Percentiles rank a stretch among this genome's conserved stretches.
These are phyloP conservation scores for Colletotrichum destructivum DNA, from an alignment of 2,329 filamentous ascomycete species.

Conservation along the genomic window DNA sequence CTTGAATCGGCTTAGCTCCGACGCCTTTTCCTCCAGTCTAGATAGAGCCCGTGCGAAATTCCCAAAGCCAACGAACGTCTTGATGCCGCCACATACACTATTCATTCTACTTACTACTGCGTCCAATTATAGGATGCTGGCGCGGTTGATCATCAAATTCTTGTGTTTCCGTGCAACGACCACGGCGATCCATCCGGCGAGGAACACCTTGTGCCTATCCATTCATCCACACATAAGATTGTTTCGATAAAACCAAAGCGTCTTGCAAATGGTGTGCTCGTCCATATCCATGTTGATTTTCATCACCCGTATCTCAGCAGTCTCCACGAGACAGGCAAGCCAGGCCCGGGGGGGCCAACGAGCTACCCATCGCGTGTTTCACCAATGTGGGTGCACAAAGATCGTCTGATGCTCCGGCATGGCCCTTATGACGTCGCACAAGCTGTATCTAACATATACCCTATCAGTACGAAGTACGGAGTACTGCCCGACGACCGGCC, in stretches of 20 bases:
- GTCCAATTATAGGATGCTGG: neutral
- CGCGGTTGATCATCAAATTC: neutral
- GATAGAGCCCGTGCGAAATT: neutral
- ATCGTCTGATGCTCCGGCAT: constrained; percentile 34
- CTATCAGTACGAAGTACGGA: no score
- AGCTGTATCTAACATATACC: constrained; percentile 4
- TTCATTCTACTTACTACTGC: no score
- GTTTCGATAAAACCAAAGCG: constrained; percentile 13
- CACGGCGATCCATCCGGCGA: constrained; percentile 4
- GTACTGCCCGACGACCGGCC: constrained; percentile 12
- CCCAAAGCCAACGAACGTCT: neutral
- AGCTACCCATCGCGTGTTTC: constrained; percentile 36
- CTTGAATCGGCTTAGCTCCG: constrained; percentile 35
- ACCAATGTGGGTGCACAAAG: constrained; percentile 34
- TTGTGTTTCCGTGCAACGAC: neutral
- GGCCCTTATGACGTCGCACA: constrained; percentile 34
- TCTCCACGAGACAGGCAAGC: constrained; percentile 24
- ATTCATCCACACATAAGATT: neutral
- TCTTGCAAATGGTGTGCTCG: constrained; percentile 7
- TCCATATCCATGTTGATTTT: constrained; percentile 27
- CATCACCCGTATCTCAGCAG: constrained; percentile 21
- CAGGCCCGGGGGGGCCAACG: constrained; percentile 17
- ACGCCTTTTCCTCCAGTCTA: neutral
- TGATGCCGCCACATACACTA: constrained; percentile 1
- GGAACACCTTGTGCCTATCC: constrained; percentile 12